Base-by-base conservation (phyloP, 805 yeast species). In the Cyberlindnera americana region DNA sequence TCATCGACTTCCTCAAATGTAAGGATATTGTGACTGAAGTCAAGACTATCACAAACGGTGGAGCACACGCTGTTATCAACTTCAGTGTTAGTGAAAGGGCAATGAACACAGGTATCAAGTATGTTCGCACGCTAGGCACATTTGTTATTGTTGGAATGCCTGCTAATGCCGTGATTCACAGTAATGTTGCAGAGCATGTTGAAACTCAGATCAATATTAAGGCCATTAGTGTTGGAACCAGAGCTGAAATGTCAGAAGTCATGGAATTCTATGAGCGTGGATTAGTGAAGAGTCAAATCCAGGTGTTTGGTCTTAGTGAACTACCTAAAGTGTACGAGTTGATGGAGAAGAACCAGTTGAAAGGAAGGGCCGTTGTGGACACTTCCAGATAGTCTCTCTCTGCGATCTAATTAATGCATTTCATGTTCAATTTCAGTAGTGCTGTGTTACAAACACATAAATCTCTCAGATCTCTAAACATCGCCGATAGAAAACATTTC, bases 321-420 rank as follows among this genome's bases (percentile, higher is more conserved):
- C 62, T 77, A 50, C 69, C 73, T 32, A 50, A 55, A 21, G 73
- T 75, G 38, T 77, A 70, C 61, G 69, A 70, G 33, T 59, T 73
- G 61, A 76, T 77, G 82, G 75, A 72, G 54, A 57, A 68, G 47
- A 76, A 76, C 40, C 67, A 71, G 59, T 68, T 77, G 46, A 46
- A 61, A 49, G 96, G 96, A 49, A 77, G 96, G 66, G 79, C 81
- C 54, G 96, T 87, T 40, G 79, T 87, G 45, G 95, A 88, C 66
- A 81, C 85, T 23, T 60, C 76, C 41, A 77, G 77, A 62, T 78
- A 33, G 19, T 10, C 6, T 6, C 6, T n/a, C 27, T 25, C 11
- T 22, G 10, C 11, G 24, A 11, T 8, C 24, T 11, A n/a, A n/a
- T n/a, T n/a, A n/a, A n/a, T n/a, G n/a, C n/a, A n/a, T n/a, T n/a